Percentiles rank a stretch among this genome's conserved stretches.
Conservation (phyloP, 2,329 filamentous ascomycete genomes). For the Paecilomyces formosus region DNA sequence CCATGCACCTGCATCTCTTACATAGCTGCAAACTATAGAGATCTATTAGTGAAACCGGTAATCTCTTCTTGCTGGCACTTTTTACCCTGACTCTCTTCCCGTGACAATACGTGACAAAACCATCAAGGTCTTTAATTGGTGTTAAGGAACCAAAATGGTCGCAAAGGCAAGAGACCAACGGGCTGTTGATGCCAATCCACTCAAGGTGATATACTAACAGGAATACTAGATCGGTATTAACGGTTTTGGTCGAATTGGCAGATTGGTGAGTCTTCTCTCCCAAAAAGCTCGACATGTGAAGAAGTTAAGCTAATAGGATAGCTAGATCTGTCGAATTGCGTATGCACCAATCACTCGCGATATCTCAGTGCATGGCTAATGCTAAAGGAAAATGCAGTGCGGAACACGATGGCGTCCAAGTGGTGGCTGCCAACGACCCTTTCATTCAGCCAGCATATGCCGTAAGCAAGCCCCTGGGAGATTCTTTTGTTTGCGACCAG, state of each 20-base stretch:
- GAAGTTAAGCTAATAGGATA: neutral
- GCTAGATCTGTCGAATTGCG: neutral
- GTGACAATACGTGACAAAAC: neutral
- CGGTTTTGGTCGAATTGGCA: slow-evolving; percentile 91
- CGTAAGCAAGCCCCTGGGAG: slow-evolving; percentile 40
- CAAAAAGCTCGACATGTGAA: neutral
- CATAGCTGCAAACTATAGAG: neutral
- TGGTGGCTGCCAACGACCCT: slow-evolving; percentile 89
- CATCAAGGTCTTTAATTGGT: neutral
- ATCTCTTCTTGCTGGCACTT: neutral
- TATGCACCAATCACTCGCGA: neutral
- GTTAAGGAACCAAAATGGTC: neutral
- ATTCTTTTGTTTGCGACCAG: neutral
- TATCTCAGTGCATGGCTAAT: slow-evolving; percentile 6
- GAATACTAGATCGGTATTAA: slow-evolving; percentile 76
- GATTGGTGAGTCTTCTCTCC: slow-evolving; percentile 50
- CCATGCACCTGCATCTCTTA: neutral
- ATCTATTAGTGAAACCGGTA: neutral
- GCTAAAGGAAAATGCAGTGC: slow-evolving; percentile 38
- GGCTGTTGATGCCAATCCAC: neutral
- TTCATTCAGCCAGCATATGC: slow-evolving; percentile 92
- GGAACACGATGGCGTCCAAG: slow-evolving; percentile 75
- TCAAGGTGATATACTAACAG: slow-evolving; percentile 43
- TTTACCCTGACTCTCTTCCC: neutral
- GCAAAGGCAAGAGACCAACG: neutral